Conservation (phyloP, 495 filamentous ascomycete species). For the Penicillium steckii region DNA sequence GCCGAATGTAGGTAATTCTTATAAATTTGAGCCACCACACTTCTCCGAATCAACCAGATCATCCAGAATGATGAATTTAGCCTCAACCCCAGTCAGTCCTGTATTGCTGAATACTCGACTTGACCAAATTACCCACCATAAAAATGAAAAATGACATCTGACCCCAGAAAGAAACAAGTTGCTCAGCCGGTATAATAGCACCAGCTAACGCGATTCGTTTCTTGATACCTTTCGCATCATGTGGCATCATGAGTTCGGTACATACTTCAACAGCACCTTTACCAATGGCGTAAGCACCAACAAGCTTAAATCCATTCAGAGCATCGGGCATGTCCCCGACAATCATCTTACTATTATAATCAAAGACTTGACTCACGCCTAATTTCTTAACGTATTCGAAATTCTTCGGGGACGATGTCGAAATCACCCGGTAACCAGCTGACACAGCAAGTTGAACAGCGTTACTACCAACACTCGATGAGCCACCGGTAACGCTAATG, state of each 20-base stretch:
- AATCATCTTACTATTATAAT: constrained; percentile 48
- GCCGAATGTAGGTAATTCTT: not conserved
- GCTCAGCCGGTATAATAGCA: no score
- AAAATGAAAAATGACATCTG: not conserved
- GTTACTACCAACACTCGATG: constrained; percentile 56
- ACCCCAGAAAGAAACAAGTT: no score
- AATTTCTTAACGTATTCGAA: constrained; percentile 49
- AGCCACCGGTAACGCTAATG: constrained; percentile 47
- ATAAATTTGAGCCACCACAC: not conserved
- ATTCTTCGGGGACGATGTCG: constrained; percentile 54
- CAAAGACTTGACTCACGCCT: constrained; percentile 57
- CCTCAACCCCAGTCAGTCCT: not conserved
- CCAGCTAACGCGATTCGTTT: not conserved
- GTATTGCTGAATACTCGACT: no score
- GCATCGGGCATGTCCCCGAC: constrained; percentile 24
- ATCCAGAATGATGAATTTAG: not conserved
- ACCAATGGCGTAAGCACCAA: constrained; percentile 8
- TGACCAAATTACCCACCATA: no score
- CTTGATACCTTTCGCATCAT: not conserved
- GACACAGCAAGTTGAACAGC: constrained; percentile 61
- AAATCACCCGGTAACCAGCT: constrained; percentile 58
- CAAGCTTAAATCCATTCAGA: constrained; percentile 2
- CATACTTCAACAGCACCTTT: constrained; percentile 6
- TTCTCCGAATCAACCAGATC: not conserved
- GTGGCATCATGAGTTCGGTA: constrained; percentile 11